Conservation (phyloP, 768 basidiomycete genomes). For the Russula compacta region DNA sequence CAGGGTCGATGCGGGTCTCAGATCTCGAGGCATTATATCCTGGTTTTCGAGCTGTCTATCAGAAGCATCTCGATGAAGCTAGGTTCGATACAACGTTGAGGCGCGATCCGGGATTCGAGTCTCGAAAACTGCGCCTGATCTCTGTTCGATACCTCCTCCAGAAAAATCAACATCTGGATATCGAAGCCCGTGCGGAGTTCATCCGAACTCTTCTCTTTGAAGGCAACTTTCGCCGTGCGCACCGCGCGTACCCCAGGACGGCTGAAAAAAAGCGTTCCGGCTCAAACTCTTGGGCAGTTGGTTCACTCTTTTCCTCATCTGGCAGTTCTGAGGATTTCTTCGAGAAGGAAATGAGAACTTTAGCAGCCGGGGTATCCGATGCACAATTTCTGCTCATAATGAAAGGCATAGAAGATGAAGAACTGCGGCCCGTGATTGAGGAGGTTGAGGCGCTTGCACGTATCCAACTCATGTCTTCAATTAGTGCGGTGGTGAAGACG, state of each 20-base stretch:
- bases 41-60: background rate
- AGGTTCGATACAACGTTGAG: background rate
- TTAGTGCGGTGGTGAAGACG: conserved; percentile 3
- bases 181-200: background rate
- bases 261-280: background rate
- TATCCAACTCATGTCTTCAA: background rate
- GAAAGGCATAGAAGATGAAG: background rate
- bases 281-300: background rate
- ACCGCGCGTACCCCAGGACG: background rate
- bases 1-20: background rate
- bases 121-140: conserved; percentile 6
- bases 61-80: background rate
- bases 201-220: background rate
- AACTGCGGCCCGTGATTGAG: background rate
- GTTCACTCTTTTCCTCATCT: background rate
- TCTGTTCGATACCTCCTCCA: background rate
- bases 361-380: background rate
- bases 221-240: conserved; percentile 6
- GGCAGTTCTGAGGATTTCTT: background rate
- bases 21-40: conserved; percentile 7
- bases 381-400: conserved; percentile 6
- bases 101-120: background rate
- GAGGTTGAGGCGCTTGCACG: background rate
- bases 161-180: background rate
- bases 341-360: conserved; percentile 4